Evolutionary conservation across 352 stramenopile species (phyloP).

Genomic region (Pythium sukuiense): DNA sequence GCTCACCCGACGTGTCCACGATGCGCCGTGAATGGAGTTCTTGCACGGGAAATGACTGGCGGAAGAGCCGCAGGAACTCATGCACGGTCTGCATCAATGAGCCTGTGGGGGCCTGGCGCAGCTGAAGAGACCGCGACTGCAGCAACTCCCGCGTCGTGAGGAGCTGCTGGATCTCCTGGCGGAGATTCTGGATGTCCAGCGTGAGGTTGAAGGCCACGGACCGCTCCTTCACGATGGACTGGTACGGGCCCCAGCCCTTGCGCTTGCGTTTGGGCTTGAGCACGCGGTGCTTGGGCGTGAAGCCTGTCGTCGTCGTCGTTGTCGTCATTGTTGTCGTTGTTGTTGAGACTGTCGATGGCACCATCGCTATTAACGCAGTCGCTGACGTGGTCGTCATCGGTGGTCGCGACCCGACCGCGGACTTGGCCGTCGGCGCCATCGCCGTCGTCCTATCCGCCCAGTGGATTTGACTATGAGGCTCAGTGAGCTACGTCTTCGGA

Average conservation of each 20-base stretch:
- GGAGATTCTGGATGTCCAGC: slow-evolving; percentile 42
- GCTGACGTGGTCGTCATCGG: not conserved
- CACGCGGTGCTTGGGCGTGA: slow-evolving; percentile 2
- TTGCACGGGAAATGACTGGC: slow-evolving; percentile 22
- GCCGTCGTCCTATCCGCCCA: not conserved
- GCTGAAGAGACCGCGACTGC: slow-evolving; percentile 9
- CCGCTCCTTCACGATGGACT: slow-evolving; percentile 36
- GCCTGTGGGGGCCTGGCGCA: slow-evolving; percentile 17
- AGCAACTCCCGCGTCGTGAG: slow-evolving; percentile 23
- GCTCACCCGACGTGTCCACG: slow-evolving; percentile 26
- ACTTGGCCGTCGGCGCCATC: not conserved
- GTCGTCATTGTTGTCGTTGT: slow-evolving; percentile 5
- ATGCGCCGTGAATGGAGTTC: not conserved
- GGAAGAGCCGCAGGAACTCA: slow-evolving; percentile 20
- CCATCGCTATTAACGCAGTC: not conserved
- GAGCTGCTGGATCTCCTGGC: slow-evolving; percentile 38
- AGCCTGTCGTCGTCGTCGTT: not conserved
- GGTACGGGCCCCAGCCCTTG: slow-evolving; percentile 36
- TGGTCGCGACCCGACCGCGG: not conserved
- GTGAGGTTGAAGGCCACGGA: slow-evolving; percentile 49
- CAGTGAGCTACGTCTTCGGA: no score
- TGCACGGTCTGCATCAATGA: slow-evolving; percentile 24
- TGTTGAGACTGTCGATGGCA: not conserved
- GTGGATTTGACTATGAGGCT: no score
- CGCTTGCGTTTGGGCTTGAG: slow-evolving; percentile 18